phyloP scores from a whole-genome alignment of 2,329 filamentous ascomycete species.

The Xylaria sp. region DNA sequence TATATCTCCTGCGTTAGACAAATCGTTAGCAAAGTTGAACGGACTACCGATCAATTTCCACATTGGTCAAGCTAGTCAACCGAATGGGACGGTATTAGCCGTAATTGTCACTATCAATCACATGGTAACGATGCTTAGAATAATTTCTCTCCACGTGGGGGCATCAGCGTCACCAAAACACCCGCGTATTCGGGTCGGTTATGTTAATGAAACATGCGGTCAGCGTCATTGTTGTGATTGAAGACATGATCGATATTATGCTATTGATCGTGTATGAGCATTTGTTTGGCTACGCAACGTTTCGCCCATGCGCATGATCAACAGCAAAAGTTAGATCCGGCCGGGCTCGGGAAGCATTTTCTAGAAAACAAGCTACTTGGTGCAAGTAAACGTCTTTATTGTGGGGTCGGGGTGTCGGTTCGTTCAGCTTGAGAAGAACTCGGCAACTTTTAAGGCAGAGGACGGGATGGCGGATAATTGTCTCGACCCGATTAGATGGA shows the following conservation, averaged over 20 bases:
- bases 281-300: neutral
- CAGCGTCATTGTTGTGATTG: neutral
- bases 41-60: neutral
- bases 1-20: neutral
- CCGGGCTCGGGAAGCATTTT: neutral
- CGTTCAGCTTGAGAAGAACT: neutral
- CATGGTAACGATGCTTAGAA: neutral
- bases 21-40: neutral
- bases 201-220: neutral
- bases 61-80: neutral
- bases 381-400: neutral
- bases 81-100: neutral
- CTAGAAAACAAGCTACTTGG: neutral
- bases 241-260: neutral
- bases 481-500: constrained; percentile 30
- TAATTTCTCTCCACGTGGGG: constrained; percentile 7
- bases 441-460: constrained; percentile 16
- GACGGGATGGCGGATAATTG: constrained; percentile 34
- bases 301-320: neutral
- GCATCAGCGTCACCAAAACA: neutral
- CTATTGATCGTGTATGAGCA: neutral
- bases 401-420: constrained; percentile 31
- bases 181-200: neutral
- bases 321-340: neutral
- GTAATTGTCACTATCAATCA: neutral